Conservation (phyloP, 768 basidiomycete species). For the Vishniacozyma victoriae region DNA sequence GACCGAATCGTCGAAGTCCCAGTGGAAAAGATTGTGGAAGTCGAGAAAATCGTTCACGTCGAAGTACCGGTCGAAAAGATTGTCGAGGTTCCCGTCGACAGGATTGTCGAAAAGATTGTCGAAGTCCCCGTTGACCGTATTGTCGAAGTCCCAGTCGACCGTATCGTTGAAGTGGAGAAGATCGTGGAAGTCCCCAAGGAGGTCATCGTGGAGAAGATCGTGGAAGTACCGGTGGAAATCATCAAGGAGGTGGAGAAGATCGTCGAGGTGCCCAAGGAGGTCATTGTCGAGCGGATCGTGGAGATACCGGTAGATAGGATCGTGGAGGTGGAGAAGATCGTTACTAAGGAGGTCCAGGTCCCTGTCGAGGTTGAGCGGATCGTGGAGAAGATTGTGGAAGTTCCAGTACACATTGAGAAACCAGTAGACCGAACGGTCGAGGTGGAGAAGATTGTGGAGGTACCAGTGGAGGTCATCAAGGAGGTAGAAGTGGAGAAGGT, state of each 20-base stretch:
- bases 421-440: slow-evolving; percentile 33
- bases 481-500: slow-evolving; percentile 14
- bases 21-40: slow-evolving; percentile 16
- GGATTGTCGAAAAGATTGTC: slow-evolving; percentile 29
- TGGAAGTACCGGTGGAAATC: slow-evolving; percentile 31
- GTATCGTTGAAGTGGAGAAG: slow-evolving; percentile 14
- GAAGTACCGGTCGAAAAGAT: slow-evolving; percentile 31
- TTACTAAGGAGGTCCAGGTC: slow-evolving; percentile 42
- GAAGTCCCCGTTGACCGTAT: slow-evolving; percentile 22
- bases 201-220: slow-evolving; percentile 34
- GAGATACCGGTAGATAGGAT: slow-evolving; percentile 21
- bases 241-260: slow-evolving; percentile 19
- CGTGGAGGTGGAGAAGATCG: slow-evolving; percentile 38
- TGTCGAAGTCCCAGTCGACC: slow-evolving; percentile 30
- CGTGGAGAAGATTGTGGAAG: slow-evolving; percentile 26
- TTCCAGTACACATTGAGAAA: slow-evolving; percentile 23
- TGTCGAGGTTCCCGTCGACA: slow-evolving; percentile 31
- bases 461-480: slow-evolving; percentile 36
- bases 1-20: slow-evolving; percentile 30
- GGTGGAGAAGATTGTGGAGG: slow-evolving; percentile 29
- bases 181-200: slow-evolving; percentile 17
- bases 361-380: slow-evolving; percentile 26
- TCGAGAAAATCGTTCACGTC: slow-evolving; percentile 33
- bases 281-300: slow-evolving; percentile 27
- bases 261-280: slow-evolving; percentile 19